Percentiles rank a stretch among this genome's conserved stretches.
phyloP scores from a whole-genome alignment of 371 early-diverging fungal species.

The Smittium culicis region DNA sequence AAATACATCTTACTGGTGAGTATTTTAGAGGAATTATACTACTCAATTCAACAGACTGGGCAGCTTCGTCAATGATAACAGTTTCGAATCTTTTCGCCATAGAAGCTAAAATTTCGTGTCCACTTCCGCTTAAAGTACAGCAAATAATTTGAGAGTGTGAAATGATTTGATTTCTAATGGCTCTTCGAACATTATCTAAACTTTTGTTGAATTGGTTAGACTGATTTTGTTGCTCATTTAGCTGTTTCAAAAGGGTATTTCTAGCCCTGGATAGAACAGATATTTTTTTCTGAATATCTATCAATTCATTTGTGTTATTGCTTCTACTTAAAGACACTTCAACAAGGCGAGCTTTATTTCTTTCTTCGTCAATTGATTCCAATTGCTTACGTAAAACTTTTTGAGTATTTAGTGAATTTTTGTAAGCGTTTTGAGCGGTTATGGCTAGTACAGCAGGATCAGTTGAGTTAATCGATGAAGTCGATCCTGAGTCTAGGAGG shows the following conservation, averaged over 20 bases:
- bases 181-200: constrained; percentile 19
- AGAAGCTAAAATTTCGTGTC: constrained; percentile 62
- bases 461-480: constrained; percentile 5
- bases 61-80: constrained; percentile 95
- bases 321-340: not conserved
- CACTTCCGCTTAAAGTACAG: constrained; percentile 73
- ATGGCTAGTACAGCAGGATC: constrained; percentile 14
- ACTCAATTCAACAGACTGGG: constrained; percentile 86
- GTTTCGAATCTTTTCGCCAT: constrained; percentile 51
- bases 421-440: constrained; percentile 17
- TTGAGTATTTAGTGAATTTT: constrained; percentile 18
- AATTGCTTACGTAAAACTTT: constrained; percentile 23
- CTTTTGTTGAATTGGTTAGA: not conserved
- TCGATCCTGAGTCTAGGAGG: constrained; percentile 8
- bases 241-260: not conserved
- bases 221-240: not conserved
- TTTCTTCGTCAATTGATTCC: constrained; percentile 34
- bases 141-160: constrained; percentile 58
- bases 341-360: constrained; percentile 7
- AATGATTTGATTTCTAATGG: constrained; percentile 51
- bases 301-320: not conserved
- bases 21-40: constrained; percentile 82
- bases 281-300: not conserved
- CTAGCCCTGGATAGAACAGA: not conserved
- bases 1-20: constrained; percentile 63